Conservation (phyloP, 352 stramenopile genomes). For the Phytophthora melonis region DNA sequence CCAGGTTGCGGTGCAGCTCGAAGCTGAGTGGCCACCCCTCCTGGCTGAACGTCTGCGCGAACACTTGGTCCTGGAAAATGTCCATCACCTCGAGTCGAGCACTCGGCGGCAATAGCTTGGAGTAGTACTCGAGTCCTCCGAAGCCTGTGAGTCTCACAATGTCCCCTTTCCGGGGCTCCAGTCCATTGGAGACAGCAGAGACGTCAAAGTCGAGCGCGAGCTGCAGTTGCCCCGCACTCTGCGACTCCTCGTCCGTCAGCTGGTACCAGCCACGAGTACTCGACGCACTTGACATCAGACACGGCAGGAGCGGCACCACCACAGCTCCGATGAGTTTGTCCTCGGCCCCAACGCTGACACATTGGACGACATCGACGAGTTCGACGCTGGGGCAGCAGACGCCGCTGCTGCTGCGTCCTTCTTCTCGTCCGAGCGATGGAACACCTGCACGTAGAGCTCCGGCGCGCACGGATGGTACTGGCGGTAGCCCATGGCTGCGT, state of each 20-base stretch:
- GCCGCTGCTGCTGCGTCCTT: slow-evolving; percentile 12
- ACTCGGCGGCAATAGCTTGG: slow-evolving; percentile 58
- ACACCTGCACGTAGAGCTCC: slow-evolving; percentile 70
- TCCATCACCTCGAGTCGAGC: slow-evolving; percentile 68
- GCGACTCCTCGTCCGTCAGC: slow-evolving; percentile 56
- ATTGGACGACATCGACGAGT: slow-evolving; percentile 14
- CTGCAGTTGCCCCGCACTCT: slow-evolving; percentile 70
- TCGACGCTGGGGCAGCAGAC: slow-evolving; percentile 10
- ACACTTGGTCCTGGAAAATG: slow-evolving; percentile 72
- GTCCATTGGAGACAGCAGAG: slow-evolving; percentile 36
- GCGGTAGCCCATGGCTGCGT: slow-evolving; percentile 35
- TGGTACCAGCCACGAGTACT: slow-evolving; percentile 69
- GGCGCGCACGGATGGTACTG: slow-evolving; percentile 68
- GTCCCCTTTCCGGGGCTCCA: slow-evolving; percentile 64
- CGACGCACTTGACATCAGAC: slow-evolving; percentile 64
- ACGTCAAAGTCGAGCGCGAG: slow-evolving; percentile 68
- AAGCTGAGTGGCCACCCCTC: slow-evolving; percentile 73
- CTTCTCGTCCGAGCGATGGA: slow-evolving; percentile 52
- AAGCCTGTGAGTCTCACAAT: slow-evolving; percentile 68
- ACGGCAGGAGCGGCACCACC: slow-evolving; percentile 66
- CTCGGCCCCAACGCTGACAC: slow-evolving; percentile 30
- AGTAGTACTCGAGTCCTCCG: slow-evolving; percentile 75
- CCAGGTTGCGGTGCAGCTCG: slow-evolving; percentile 73
- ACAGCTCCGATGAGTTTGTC: slow-evolving; percentile 72
- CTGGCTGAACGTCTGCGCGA: slow-evolving; percentile 62